Base-by-base conservation (phyloP, 805 yeast species). In the Yarrowia sp. region DNA sequence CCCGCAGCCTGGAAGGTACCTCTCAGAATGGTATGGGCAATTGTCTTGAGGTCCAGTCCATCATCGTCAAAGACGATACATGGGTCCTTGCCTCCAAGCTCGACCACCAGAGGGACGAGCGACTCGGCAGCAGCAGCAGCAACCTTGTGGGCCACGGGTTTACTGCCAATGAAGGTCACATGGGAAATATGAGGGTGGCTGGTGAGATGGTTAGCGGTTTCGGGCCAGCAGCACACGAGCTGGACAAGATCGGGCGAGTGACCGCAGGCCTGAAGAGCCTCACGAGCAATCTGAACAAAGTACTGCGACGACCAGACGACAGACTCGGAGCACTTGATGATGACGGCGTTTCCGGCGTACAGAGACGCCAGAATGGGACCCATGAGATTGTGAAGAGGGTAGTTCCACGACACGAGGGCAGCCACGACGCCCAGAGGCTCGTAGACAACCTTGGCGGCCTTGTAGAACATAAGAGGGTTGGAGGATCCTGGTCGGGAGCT, bases 1-100 rank as follows among this genome's bases (percentile, higher is more conserved):
- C 99, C 99, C 0, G 97, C 89, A 63, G 96, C 89, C 77, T 95
- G 99, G 79, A 93, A 95, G 0, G 97, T 88, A 36, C 99, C 99
- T 72, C 99, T 82, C 88, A 95, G 82, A 41, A 95, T 82, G 26
- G 92, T 85, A 16, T 97, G 90, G 0, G 96, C 86, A 44, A 88
- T 77, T 33, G 66, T 67, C 43, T 71, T 74, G n/a, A 70, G 65
- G 26, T 67, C 66, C 35, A 48, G 33, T 24, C 46, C 44, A 16
- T 61, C 56, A 69, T 90, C 95, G 71, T 93, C 98, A 68, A 95
- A 81, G 3, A 92, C 91, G 61, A 95, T 81, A 21, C 91, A 84
- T 0, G 98, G 88, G 75, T 95, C 99, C 72, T 95, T 95, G 21
- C 99, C 99, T 38, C 99, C 99, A 38, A 95, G 80, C 75, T 95